Evolutionary conservation across 2,329 filamentous ascomycete species (phyloP), one percentile per base, ranked within the genome.

Genomic region (Zopfia rhizophila): DNA sequence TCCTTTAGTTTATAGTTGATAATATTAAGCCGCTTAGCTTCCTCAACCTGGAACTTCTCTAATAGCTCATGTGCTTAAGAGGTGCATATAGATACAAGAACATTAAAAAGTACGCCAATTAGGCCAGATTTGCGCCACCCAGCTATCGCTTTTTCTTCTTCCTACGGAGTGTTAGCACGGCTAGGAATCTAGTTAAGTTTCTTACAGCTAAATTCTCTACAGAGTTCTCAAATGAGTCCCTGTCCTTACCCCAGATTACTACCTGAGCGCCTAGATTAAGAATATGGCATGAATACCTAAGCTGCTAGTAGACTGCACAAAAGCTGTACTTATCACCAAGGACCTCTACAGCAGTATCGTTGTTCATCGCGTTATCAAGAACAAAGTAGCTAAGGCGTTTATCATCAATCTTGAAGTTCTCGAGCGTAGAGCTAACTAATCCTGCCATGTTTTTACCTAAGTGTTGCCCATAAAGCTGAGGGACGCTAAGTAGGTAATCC

Each of bases 331-430:
- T 18, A 8, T 30, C 38, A n/a, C 25, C 13, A 22, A 40, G n/a
- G n/a, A n/a, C n/a, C n/a, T n/a, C n/a, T n/a, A n/a, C n/a, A n/a
- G n/a, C n/a, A n/a, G n/a, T n/a, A n/a, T n/a, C n/a, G n/a, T n/a
- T 38, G 41, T 44, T 44, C 11, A 21, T 24, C n/a, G 42, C 42
- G 19, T 45, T 45, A 22, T 45, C 35, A 32, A 45, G 42, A 16
- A 38, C 33, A 38, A 45, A 45, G 35, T 32, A 45, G 5, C 42
- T 22, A 25, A 45, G 14, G 18, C 27, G 25, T 17, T 25, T n/a
- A n/a, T 32, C 19, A 17, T 43, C 31, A 7, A 43, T 16, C 22
- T 18, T 13, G 25, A 28, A 43, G 8, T 14, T 8, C n/a, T 18
- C 19, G 4, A 45, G 25, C 18, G 25, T 38, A 38, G 35, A 11